A percentile compares a stretch with the other conserved stretches of the same genome.
Evolutionary conservation across 2,329 filamentous ascomycete species (phyloP).

Genomic region (Neospermospora avenae): DNA sequence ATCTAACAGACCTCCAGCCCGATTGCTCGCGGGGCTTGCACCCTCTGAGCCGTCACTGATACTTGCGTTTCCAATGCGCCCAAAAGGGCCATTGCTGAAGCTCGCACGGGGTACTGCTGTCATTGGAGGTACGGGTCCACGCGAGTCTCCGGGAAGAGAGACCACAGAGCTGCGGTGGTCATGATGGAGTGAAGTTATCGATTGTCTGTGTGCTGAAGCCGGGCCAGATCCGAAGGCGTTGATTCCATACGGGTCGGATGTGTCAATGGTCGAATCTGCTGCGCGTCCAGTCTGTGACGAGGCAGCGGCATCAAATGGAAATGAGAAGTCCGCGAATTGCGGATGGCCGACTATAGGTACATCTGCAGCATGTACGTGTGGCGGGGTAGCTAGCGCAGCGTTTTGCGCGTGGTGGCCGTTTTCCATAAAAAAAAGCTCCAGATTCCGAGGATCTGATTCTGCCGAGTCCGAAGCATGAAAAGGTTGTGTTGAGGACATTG

Average conservation of each 20-base stretch:
- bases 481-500: slow-evolving; percentile 1
- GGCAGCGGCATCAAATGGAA: slow-evolving; percentile 45
- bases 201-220: slow-evolving; percentile 24
- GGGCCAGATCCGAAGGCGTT: slow-evolving; percentile 16
- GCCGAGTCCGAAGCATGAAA: slow-evolving; percentile 10
- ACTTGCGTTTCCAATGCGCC: slow-evolving; percentile 26
- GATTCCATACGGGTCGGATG: slow-evolving; percentile 26
- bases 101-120: slow-evolving; percentile 21
- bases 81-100: slow-evolving; percentile 23
- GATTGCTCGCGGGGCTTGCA: slow-evolving; percentile 33
- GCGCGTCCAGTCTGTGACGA: slow-evolving; percentile 40
- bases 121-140: slow-evolving; percentile 26
- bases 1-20: slow-evolving; percentile 26
- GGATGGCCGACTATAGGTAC: slow-evolving; percentile 22
- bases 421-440: slow-evolving; percentile 33
- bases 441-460: slow-evolving; percentile 16
- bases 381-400: slow-evolving; percentile 22
- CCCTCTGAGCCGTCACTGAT: slow-evolving; percentile 34
- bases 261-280: slow-evolving; percentile 33
- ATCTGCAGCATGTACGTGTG: slow-evolving; percentile 26
- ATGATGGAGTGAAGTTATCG: slow-evolving; percentile 24
- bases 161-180: slow-evolving; percentile 23
- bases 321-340: slow-evolving; percentile 53
- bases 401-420: slow-evolving; percentile 20
- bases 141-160: slow-evolving; percentile 24